Base-by-base conservation (phyloP, 805 yeast genomes). In the Metschnikowia dekortorum region DNA sequence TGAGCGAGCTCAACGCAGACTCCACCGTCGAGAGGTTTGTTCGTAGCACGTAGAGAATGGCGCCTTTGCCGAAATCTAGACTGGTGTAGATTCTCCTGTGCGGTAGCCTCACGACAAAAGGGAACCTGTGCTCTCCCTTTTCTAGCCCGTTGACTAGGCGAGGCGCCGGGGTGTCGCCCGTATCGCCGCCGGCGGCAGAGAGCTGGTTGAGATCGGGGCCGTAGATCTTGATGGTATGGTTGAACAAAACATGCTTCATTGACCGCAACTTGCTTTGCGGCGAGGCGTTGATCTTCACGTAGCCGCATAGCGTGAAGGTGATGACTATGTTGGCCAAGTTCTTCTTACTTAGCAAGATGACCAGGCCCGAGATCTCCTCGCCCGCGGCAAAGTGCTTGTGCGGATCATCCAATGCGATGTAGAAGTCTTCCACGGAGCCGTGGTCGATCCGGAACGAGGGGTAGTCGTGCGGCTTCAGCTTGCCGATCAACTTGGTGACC, bases 91-190 rank as follows among this genome's bases (percentile, higher is more conserved):
- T 77, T 55, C 86, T 79, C 55, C 80, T 82, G 57, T 76, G 78
- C 0, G 97, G 96, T n/a, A 90, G 74, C 57, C 81, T 84, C 39
- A 90, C 87, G 44, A 85, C 80, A 62, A 90, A 91, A 18, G 96
- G 96, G 63, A 91, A 90, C 34, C 88, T 70, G 66, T 90, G 97
- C 61, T 87, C 92, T 39, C 97, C 97, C 60, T 82, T 81, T 16
- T 82, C 78, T n/a, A 87, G 64, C 0, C 87, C 87, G 51, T 66
- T 72, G 13, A 62, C 45, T 48, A 67, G 65, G 29, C 39, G 37
- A 16, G 45, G 35, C 11, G 29, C 42, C 6, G 48, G 22, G 6
- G 45, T 39, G 6, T 37, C 51, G 22, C 35, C 28, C 22, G 26
- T 36, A 5, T 37, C 30, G 22, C 22, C 22, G 22, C 4, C 22